A percentile compares a stretch with the other conserved stretches of the same genome.
These are phyloP conservation scores for Daldinia decipiens DNA, from an alignment of 495 filamentous ascomycete species.

Conservation along the genomic window DNA sequence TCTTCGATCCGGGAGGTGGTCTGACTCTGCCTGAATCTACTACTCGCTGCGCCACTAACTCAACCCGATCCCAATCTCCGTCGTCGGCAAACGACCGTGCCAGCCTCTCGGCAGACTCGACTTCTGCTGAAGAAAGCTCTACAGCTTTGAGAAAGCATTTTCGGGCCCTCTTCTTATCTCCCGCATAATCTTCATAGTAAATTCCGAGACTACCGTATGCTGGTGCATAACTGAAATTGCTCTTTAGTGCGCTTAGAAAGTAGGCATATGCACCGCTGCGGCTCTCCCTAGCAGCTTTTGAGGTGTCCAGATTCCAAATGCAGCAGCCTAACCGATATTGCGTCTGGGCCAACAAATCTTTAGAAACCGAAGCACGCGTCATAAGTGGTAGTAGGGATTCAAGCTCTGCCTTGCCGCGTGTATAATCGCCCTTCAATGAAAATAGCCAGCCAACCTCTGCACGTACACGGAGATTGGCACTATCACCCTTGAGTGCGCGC, in stretches of 20 bases:
- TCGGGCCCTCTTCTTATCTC: slow-evolving; percentile 82
- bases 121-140: slow-evolving; percentile 87
- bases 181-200: slow-evolving; percentile 92
- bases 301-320: slow-evolving; percentile 83
- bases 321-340: slow-evolving; percentile 90
- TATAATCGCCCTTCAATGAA: slow-evolving; percentile 80
- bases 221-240: slow-evolving; percentile 88
- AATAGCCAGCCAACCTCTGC: slow-evolving; percentile 91
- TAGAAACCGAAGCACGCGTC: slow-evolving; percentile 53
- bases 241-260: slow-evolving; percentile 85
- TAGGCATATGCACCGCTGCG: slow-evolving; percentile 77
- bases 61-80: slow-evolving; percentile 95
- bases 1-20: slow-evolving; percentile 89
- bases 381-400: slow-evolving; percentile 69
- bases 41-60: slow-evolving; percentile 88
- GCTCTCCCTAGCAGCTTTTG: slow-evolving; percentile 74
- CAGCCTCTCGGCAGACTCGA: slow-evolving; percentile 87
- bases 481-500: slow-evolving; percentile 75
- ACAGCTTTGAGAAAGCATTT: slow-evolving; percentile 97
- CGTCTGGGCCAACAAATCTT: slow-evolving; percentile 81
- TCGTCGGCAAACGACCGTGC: slow-evolving; percentile 86
- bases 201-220: slow-evolving; percentile 93
- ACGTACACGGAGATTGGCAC: slow-evolving; percentile 75
- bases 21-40: slow-evolving; percentile 91
- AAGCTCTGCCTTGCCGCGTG: slow-evolving; percentile 70